Evolutionary conservation across 1,139 yeast genomes (phyloP), one percentile per base, ranked within the genome.

Genomic region (Citeromyces hawaiiensis): DNA sequence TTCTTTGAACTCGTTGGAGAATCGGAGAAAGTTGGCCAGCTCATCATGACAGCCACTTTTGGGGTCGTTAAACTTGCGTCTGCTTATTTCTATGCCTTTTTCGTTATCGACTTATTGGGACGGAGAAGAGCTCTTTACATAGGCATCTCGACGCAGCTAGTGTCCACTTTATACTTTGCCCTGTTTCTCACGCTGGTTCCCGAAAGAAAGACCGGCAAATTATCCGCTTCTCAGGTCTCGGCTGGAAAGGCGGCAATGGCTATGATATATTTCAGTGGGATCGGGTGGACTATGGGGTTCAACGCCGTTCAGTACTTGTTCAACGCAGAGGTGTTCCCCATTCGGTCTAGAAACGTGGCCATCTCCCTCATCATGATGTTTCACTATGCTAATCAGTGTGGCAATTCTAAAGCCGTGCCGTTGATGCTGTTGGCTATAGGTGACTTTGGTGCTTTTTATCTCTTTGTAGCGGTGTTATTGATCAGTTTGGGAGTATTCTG

Each of bases 251-350:
- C 64, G 41, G 78, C 79, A 1, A 55, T 72, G 45, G 75, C 77
- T 2, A 64, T 74, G 37, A 55, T 76, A 37, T 73, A 63, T 53
- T 47, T 74, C 36, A 60, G 68, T 34, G 82, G 81, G 43, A 56
- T 65, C 9, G 81, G 79, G 30, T 76, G 82, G 82, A 69, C 76
- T 14, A 54, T 74, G 57, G 82, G 82, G 8, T 76, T 71, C 65
- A 76, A 76, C 55, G 60, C 72, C 3, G 59, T 73, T 42, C 82
- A 75, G 53, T 76, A 74, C 49, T 61, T 76, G 45, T 56, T 75
- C 47, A 76, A 75, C 40, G 64, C 79, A 4, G 82, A 75, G 53
- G 64, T 75, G 40, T 68, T 74, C 54, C 82, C 82, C 19, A 59
- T 74, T 48, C 63, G 67, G 44, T 64, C 71, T 36, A 62, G 82